Evolutionary conservation across 1,139 yeast species (phyloP).

Genomic region (Geotrichum aggregatum): DNA sequence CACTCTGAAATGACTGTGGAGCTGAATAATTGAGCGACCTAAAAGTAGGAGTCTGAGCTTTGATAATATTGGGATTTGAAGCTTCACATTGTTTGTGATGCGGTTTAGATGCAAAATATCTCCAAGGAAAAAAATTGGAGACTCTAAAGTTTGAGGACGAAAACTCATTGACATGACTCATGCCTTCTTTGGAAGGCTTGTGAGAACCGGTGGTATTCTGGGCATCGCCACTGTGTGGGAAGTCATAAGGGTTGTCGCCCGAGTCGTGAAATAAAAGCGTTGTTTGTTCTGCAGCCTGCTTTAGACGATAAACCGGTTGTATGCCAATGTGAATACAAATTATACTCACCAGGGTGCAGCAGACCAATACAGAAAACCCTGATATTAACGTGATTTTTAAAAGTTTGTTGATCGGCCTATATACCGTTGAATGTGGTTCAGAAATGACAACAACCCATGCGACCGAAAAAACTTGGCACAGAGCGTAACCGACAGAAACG

Average conservation of each 20-base stretch:
- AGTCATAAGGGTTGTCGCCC: no score
- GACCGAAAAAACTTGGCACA: constrained; percentile 45
- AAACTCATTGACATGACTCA: no score
- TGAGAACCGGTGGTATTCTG: no score
- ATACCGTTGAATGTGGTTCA: constrained; percentile 57
- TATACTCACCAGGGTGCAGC: constrained; percentile 69
- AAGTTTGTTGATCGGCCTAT: constrained; percentile 58
- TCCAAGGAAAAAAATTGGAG: no score
- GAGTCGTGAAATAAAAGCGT: constrained; percentile 28
- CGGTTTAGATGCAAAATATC: no score
- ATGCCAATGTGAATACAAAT: constrained; percentile 84
- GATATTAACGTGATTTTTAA: constrained; percentile 72
- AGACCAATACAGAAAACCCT: constrained; percentile 72
- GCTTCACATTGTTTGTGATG: no score
- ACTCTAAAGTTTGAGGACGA: no score
- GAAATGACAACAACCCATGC: constrained; percentile 76
- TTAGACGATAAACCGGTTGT: constrained; percentile 73
- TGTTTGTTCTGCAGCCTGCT: constrained; percentile 73
- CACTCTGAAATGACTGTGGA: neutral
- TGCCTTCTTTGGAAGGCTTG: no score
- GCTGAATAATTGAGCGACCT: neutral
- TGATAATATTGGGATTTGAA: neutral
- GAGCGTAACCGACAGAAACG: constrained; percentile 69
- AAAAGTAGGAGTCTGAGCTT: neutral
- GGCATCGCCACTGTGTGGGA: no score